Evolutionary conservation across 345 rosid species (phyloP).

Genomic region (Eutrema japonicum): DNA sequence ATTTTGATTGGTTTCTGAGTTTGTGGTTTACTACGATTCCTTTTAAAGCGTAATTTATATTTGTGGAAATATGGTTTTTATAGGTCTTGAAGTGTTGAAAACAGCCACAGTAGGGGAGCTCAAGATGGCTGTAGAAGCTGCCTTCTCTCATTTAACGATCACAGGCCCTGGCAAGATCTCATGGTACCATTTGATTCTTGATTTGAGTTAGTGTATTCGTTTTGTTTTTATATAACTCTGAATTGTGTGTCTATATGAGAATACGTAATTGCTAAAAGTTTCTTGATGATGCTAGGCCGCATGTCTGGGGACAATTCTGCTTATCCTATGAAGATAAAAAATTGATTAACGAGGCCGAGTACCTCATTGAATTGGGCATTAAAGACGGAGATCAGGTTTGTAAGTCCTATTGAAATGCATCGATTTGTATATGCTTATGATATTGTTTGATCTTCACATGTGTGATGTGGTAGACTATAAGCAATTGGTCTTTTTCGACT

Average conservation of each 20-base stretch:
- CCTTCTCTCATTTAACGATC: conserved; percentile 63
- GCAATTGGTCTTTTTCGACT: background rate
- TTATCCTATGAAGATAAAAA: conserved; percentile 61
- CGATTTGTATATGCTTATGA: conserved; percentile 7
- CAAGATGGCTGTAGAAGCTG: conserved; percentile 79
- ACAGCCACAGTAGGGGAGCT: conserved; percentile 69
- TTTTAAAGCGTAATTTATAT: background rate
- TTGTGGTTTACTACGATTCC: background rate
- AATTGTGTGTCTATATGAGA: background rate
- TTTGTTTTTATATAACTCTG: background rate
- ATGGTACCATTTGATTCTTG: conserved; percentile 52
- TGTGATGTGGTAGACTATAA: conserved; percentile 8
- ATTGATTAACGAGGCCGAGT: conserved; percentile 57
- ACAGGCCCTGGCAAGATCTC: conserved; percentile 72
- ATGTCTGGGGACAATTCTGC: conserved; percentile 90
- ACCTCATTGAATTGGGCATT: conserved; percentile 61
- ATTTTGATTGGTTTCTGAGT: background rate
- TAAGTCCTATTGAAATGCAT: background rate
- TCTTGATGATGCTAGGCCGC: conserved; percentile 62
- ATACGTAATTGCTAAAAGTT: background rate
- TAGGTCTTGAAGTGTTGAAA: conserved; percentile 66
- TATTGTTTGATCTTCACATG: conserved; percentile 27
- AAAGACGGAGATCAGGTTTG: conserved; percentile 86
- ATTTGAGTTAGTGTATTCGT: background rate
- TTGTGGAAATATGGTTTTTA: background rate